Conservation (phyloP, 305 asterid genomes). For the Stenogyne calaminthoides region DNA sequence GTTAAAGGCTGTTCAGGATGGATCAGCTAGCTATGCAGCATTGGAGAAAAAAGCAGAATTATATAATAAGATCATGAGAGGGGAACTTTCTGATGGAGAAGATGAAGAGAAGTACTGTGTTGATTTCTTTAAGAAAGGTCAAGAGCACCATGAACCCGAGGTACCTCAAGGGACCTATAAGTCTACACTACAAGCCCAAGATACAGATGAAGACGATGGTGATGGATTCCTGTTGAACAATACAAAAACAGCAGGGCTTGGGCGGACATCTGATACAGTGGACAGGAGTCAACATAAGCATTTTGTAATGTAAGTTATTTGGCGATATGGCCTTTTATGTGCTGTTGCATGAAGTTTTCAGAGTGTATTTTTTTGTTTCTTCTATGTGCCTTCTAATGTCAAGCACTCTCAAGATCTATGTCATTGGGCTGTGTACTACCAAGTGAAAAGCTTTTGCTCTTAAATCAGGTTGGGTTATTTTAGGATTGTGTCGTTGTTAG, state of each 20-base stretch:
- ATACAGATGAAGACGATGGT: constrained; percentile 46
- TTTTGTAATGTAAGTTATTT: constrained; percentile 66
- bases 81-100: constrained; percentile 93
- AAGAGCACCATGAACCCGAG: constrained; percentile 43
- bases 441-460: not conserved
- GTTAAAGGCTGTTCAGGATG: constrained; percentile 84
- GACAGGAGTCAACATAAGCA: constrained; percentile 86
- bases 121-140: constrained; percentile 84
- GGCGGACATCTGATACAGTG: constrained; percentile 51
- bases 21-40: constrained; percentile 90
- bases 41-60: constrained; percentile 81
- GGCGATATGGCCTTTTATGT: constrained; percentile 10
- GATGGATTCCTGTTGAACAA: constrained; percentile 41
- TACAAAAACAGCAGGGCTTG: constrained; percentile 62
- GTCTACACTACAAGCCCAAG: constrained; percentile 39
- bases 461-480: constrained; percentile 10
- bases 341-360: not conserved
- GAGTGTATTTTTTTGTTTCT: not conserved
- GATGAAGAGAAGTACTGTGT: constrained; percentile 96
- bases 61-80: constrained; percentile 73
- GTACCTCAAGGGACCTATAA: constrained; percentile 37
- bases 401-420: not conserved
- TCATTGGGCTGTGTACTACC: constrained; percentile 4
- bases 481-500: not conserved
- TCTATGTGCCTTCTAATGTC: no score